These are phyloP conservation scores for Astrothelium subdiscretum DNA, from an alignment of 495 filamentous ascomycete species.

Conservation along the genomic window DNA sequence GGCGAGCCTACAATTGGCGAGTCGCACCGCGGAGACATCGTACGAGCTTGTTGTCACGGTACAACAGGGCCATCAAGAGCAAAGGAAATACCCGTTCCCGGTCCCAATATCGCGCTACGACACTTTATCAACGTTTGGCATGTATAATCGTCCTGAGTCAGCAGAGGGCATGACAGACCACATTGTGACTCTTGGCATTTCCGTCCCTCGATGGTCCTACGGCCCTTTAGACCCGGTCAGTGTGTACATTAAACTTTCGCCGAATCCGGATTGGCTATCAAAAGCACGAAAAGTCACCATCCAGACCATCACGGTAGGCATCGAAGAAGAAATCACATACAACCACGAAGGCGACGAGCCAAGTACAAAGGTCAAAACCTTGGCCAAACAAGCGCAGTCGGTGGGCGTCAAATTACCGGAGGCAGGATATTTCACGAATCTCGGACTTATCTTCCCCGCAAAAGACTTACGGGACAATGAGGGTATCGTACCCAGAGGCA, in stretches of 20 bases:
- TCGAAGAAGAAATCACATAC: slow-evolving; percentile 95
- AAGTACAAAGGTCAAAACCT: slow-evolving; percentile 73
- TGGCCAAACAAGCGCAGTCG: slow-evolving; percentile 71
- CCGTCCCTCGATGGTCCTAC: slow-evolving; percentile 90
- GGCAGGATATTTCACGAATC: slow-evolving; percentile 77
- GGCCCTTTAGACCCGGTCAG: slow-evolving; percentile 90
- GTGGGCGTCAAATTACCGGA: slow-evolving; percentile 77
- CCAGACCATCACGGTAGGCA: slow-evolving; percentile 80
- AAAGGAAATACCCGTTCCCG: slow-evolving; percentile 83
- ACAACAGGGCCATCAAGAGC: slow-evolving; percentile 73
- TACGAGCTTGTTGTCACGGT: slow-evolving; percentile 96
- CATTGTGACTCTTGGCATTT: slow-evolving; percentile 81
- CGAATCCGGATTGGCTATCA: slow-evolving; percentile 79
- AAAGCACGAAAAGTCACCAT: slow-evolving; percentile 92
- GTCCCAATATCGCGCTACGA: slow-evolving; percentile 89
- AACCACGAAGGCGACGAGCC: slow-evolving; percentile 98
- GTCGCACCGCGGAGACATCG: slow-evolving; percentile 85
- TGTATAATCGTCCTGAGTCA: slow-evolving; percentile 94
- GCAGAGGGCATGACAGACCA: slow-evolving; percentile 79
- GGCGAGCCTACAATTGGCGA: slow-evolving; percentile 80
- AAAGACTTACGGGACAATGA: slow-evolving; percentile 83
- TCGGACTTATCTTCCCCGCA: slow-evolving; percentile 81
- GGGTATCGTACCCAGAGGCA: slow-evolving; percentile 74
- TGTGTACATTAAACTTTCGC: slow-evolving; percentile 84
- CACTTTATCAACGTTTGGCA: slow-evolving; percentile 94